These are phyloP conservation scores for Hygrocybe coccinea DNA, from an alignment of 768 basidiomycete genomes.

Conservation along the genomic window DNA sequence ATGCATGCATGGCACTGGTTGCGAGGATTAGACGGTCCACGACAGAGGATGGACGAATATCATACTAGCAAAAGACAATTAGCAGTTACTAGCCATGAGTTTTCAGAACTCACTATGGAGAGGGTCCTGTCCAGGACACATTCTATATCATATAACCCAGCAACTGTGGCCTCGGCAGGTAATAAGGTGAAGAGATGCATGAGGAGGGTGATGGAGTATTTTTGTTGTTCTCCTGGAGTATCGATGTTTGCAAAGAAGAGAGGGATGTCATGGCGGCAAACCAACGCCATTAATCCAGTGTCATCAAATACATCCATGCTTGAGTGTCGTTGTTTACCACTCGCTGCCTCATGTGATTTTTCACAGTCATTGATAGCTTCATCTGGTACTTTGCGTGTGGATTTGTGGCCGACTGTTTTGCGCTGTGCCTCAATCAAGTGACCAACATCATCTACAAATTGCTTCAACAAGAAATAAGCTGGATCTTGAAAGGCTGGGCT, in stretches of 20 bases:
- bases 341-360: constrained; percentile 21
- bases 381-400: constrained; percentile 23
- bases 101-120: constrained; percentile 22
- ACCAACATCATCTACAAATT: constrained; percentile 29
- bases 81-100: constrained; percentile 23
- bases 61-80: constrained; percentile 23
- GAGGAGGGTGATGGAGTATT: constrained; percentile 32
- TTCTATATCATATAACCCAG: constrained; percentile 26
- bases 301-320: constrained; percentile 18
- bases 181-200: constrained; percentile 25
- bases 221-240: constrained; percentile 27
- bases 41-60: constrained; percentile 18
- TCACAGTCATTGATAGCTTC: constrained; percentile 25
- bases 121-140: constrained; percentile 32
- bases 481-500: constrained; percentile 31
- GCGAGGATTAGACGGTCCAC: constrained; percentile 19
- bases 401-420: constrained; percentile 11
- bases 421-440: constrained; percentile 18
- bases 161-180: constrained; percentile 24
- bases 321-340: constrained; percentile 20
- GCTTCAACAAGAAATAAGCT: constrained; percentile 31
- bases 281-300: constrained; percentile 27
- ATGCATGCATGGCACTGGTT: constrained; percentile 33
- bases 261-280: constrained; percentile 31
- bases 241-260: constrained; percentile 31